Conservation (phyloP, 176 grass and related monocot species). For the Coix lacrymajobi region DNA sequence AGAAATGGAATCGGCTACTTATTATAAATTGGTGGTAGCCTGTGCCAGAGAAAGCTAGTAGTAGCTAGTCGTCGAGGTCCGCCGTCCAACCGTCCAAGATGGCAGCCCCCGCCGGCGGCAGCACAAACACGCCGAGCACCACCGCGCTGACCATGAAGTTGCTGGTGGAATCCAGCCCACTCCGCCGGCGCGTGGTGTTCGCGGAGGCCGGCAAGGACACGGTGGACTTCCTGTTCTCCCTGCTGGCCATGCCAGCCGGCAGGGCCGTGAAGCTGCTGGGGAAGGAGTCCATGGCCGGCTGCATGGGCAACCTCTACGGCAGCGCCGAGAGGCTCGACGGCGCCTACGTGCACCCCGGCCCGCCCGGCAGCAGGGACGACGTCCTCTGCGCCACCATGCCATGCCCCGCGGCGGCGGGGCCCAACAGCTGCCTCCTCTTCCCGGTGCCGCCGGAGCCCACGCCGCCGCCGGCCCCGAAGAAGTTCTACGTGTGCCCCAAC, state of each 20-base stretch:
- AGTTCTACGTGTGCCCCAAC: not conserved
- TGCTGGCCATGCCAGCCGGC: constrained; percentile 33
- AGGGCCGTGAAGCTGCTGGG: constrained; percentile 19
- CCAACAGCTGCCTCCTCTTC: not conserved
- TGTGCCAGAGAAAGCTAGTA: no score
- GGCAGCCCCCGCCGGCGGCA: not conserved
- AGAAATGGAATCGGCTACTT: not conserved
- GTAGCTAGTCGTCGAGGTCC: not conserved
- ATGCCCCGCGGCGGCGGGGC: not conserved
- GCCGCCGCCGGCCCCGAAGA: not conserved
- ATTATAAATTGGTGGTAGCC: not conserved
- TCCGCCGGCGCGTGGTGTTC: constrained; percentile 23
- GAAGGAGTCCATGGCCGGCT: constrained; percentile 11
- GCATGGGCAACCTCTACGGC: constrained; percentile 6
- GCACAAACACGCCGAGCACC: not conserved
- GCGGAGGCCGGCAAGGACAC: constrained; percentile 38
- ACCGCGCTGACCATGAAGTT: constrained; percentile 22
- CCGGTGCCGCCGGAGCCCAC: not conserved
- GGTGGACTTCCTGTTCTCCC: constrained; percentile 42
- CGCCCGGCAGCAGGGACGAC: not conserved
- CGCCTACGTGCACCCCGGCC: constrained; percentile 1
- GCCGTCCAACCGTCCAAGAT: not conserved
- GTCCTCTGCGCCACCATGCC: constrained; percentile 13
- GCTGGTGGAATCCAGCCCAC: constrained; percentile 8
- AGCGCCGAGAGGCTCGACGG: constrained; percentile 24